phyloP scores from a whole-genome alignment of 2,329 filamentous ascomycete species.

The Colletotrichum sublineola region DNA sequence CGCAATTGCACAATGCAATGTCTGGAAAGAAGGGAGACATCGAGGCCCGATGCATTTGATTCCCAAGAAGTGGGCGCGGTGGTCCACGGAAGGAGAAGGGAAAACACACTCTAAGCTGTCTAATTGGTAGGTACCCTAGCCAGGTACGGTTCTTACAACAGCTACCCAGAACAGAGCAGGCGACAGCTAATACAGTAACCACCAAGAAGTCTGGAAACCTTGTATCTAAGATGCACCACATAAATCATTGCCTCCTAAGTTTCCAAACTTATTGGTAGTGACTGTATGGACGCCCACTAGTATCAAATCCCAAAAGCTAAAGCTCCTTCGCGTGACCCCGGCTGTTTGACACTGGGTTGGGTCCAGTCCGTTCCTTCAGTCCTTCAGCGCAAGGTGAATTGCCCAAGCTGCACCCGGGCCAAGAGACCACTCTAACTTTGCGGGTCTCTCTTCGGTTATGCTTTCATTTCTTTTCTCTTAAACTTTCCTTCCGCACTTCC shows the following conservation, averaged over 20 bases:
- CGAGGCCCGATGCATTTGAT: background rate
- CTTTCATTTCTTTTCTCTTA: conserved; percentile 18
- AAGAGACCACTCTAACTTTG: conserved; percentile 20
- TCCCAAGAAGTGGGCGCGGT: background rate
- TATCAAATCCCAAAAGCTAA: conserved; percentile 27
- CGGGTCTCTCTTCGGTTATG: background rate
- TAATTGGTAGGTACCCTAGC: background rate
- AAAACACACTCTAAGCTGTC: background rate
- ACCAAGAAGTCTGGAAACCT: no score
- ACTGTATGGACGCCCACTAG: conserved; percentile 13
- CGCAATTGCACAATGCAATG: conserved; percentile 28
- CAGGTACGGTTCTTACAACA: conserved; percentile 4
- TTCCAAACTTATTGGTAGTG: no score
- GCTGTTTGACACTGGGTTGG: conserved; percentile 22
- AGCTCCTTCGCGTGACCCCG: conserved; percentile 15
- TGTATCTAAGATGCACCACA: no score
- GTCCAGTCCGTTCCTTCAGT: conserved; percentile 16
- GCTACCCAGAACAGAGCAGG: conserved; percentile 20
- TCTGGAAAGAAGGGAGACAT: conserved; percentile 20
- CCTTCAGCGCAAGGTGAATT: conserved; percentile 4
- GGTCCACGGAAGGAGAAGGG: conserved; percentile 1
- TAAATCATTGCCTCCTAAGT: no score
- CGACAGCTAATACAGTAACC: conserved; percentile 24
- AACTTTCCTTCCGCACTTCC: conserved; percentile 3
- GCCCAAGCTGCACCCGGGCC: conserved; percentile 18